Conservation (phyloP, 345 rosid genomes). For the Carallia pectinifolia region DNA sequence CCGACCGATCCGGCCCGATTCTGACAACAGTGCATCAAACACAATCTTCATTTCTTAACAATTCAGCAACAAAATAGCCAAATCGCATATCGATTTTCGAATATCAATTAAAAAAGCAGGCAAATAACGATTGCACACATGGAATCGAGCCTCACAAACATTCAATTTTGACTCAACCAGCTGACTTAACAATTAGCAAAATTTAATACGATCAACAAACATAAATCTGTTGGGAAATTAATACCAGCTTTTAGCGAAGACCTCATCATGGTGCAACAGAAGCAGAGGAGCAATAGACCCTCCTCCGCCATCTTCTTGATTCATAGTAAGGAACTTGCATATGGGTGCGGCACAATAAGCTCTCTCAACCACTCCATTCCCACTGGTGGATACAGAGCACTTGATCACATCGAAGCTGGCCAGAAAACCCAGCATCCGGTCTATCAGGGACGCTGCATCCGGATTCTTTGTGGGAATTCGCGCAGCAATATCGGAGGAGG, state of each 20-base stretch:
- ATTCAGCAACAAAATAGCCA: too few species aligned
- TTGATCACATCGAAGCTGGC: constrained; percentile 45
- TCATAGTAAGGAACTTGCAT: constrained; percentile 41
- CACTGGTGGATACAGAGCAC: background rate
- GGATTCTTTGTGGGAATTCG: constrained; percentile 42
- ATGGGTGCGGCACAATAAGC: constrained; percentile 39
- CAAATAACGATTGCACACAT: too few species aligned
- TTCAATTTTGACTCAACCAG: too few species aligned
- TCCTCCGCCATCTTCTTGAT: constrained; percentile 18
- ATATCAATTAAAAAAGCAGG: too few species aligned
- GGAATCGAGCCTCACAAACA: too few species aligned
- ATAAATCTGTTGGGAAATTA: constrained; percentile 1
- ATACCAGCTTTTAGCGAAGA: constrained; percentile 46
- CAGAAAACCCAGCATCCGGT: constrained; percentile 47
- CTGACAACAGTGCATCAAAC: too few species aligned
- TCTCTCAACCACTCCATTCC: constrained; percentile 25
- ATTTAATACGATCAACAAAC: background rate
- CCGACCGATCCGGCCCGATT: too few species aligned
- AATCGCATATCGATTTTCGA: too few species aligned
- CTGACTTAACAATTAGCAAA: too few species aligned
- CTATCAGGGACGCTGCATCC: constrained; percentile 38
- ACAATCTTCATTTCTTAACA: background rate
- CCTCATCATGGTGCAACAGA: constrained; percentile 37
- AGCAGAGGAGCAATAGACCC: constrained; percentile 44
- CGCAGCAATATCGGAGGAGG: constrained; percentile 40